Base-by-base conservation (phyloP, 2,329 filamentous ascomycete genomes). In the Fusarium stilboides region DNA sequence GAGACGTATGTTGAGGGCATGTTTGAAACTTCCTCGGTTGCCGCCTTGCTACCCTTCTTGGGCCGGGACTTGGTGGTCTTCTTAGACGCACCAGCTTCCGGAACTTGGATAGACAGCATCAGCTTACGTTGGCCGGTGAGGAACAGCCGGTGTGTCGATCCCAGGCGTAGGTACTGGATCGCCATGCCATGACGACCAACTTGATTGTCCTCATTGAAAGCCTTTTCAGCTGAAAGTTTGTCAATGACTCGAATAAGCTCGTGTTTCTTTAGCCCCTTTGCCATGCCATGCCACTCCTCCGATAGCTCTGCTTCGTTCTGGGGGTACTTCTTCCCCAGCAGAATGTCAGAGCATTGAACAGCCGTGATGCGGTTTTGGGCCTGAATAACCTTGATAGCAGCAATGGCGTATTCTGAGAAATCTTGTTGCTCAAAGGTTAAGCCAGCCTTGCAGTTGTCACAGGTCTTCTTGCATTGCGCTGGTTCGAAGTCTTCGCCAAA, bases 211-310 rank as follows among this genome's bases (percentile, higher is more conserved):
- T 98, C 94, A 15, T 78, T 79, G 26, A 99, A 81, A 8, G 90
- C 93, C 44, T 91, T 90, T 74, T 97, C 92, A 7, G 87, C 87
- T 9, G 93, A 82, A 12, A 99, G 84, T 47, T 88, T 86, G 75
- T 93, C 89, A 73, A 98, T 93, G n/a, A 98, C 85, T 39, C 94
- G 90, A 76, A 97, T 92, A 14, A 94, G 86, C 74, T 97, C 93
- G 36, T 90, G 88, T 73, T 91, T 89, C 60, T 91, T 90, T 71
- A 97, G 81, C 17, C 88, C 83, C 65, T 87, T 88, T 15, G 92
- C 94, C 42, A 86, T 85, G 15, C 93, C 94, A 77, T 89, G 90
- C 60, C 90, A 87, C 19, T 87, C 79, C 37, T 87, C 83, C 37
- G 89, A 88, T 6, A 81, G 76, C 4, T 82, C 75, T 15, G 85